Percentiles rank a stretch among this genome's conserved stretches.
Conservation (phyloP, 1,139 yeast genomes). For the Geotrichum histeridarum region DNA sequence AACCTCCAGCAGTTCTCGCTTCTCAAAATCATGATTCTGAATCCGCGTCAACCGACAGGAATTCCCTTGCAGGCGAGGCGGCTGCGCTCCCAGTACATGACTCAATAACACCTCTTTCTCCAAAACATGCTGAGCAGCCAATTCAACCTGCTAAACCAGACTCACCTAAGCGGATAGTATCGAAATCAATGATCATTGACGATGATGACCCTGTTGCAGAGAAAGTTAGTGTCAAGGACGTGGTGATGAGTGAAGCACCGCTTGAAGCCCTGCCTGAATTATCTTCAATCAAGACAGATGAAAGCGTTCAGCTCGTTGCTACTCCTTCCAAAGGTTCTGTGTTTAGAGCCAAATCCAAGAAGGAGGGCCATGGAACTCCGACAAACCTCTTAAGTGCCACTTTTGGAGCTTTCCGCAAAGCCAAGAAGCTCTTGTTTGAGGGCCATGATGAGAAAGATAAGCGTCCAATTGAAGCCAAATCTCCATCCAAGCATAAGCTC, state of each 20-base stretch:
- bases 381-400: slow-evolving; percentile 8
- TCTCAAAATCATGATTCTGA: neutral
- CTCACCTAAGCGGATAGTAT: neutral
- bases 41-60: neutral
- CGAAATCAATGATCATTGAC: slow-evolving; percentile 2
- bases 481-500: slow-evolving; percentile 7
- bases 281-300: neutral
- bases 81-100: too few species aligned
- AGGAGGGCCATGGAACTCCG: slow-evolving; percentile 3
- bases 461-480: neutral
- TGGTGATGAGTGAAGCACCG: neutral
- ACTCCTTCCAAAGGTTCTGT: slow-evolving; percentile 12
- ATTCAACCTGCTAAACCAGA: neutral
- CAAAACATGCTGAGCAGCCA: neutral
- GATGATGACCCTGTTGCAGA: neutral
- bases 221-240: neutral
- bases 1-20: slow-evolving; percentile 13
- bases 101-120: neutral
- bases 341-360: slow-evolving; percentile 8
- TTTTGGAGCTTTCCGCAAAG: slow-evolving; percentile 19
- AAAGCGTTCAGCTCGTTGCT: neutral
- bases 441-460: slow-evolving; percentile 5
- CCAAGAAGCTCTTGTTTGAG: slow-evolving; percentile 18
- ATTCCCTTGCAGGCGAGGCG: neutral
- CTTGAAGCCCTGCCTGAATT: neutral